Base-by-base conservation (phyloP, 2,329 filamentous ascomycete species). In the Hymenoscyphus fructigenus region DNA sequence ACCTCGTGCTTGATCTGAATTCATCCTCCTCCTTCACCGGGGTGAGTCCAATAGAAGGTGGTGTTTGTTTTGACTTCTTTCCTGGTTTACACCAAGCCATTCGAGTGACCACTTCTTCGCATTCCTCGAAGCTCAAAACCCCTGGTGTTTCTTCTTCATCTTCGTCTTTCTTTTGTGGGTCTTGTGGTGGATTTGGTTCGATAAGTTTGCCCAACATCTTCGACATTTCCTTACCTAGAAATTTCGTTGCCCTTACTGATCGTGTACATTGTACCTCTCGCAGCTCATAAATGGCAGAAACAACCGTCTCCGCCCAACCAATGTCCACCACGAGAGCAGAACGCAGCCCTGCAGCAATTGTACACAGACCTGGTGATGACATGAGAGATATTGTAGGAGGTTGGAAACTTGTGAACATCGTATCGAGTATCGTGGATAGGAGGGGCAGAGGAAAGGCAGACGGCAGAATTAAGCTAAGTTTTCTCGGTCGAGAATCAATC, bases 211-310 rank as follows among this genome's bases (percentile, higher is more conserved):
- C 83, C 3, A 94, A 76, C 20, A 91, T 75, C 63, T 83, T 84
- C 70, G 88, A 91, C 71, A 92, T 88, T 64, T 88, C 85, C 70
- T 89, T 83, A 55, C 90, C 84, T 23, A 98, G 79, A 64, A 85
- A 76, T 73, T 88, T 93, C 65, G 90, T 92, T 38, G 87, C 93
- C 69, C 95, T 84, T 15, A 91, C 82, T 47, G 86, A 94, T 62
- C 91, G 84, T 64, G 83, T 85, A 62, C 86, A 87, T 17, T 84
- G 82, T 1, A 97, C 86, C 75, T 96, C 93, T 62, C 91, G 88
- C 76, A 93, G 97, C 78, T 99, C 95, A 74, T 93, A 98, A 6
- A 98, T 84, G 5, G 89, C 91, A 0, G 92, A 96, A 26, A 96
- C 86, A 0, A 89, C 85, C 0, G 93, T 96, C 77, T 98, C 95